phyloP scores from a whole-genome alignment of 2,329 filamentous ascomycete species.

The Beauveria rudraprayagi region DNA sequence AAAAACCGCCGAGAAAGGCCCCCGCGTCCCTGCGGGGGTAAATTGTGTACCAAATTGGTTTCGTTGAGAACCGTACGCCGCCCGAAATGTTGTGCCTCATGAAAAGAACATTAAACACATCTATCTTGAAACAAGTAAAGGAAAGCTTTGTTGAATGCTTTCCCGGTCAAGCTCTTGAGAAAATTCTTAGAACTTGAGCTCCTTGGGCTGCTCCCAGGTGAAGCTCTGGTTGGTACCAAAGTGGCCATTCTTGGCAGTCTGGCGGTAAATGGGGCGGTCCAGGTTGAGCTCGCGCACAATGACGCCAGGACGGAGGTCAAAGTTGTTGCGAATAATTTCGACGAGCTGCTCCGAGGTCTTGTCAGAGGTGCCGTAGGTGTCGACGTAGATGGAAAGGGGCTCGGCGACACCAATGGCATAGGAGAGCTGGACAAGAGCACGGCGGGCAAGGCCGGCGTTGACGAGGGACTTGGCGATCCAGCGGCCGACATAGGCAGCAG shows the following conservation, averaged over 20 bases:
- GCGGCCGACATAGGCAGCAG: constrained; percentile 91
- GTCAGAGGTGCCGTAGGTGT: constrained; percentile 90
- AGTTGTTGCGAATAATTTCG: constrained; percentile 90
- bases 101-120: constrained; percentile 31
- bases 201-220: constrained; percentile 97
- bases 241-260: constrained; percentile 99
- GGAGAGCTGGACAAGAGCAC: constrained; percentile 92
- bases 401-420: constrained; percentile 99
- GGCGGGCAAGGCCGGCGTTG: constrained; percentile 77
- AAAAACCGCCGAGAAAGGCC: constrained; percentile 19
- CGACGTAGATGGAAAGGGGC: constrained; percentile 95
- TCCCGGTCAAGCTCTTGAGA: constrained; percentile 17
- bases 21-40: constrained; percentile 24
- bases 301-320: constrained; percentile 95
- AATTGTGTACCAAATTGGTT: constrained; percentile 25
- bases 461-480: constrained; percentile 99
- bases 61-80: constrained; percentile 42
- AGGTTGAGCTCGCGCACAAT: constrained; percentile 97
- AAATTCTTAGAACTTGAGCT: constrained; percentile 71
- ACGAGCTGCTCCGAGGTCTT: constrained; percentile 91
- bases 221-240: constrained; percentile 96
- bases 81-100: constrained; percentile 25
- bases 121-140: constrained; percentile 23
- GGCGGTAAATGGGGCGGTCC: constrained; percentile 92
- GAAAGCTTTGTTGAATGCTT: constrained; percentile 36